phyloP scores from a whole-genome alignment of 2,329 filamentous ascomycete genomes.

The Fusarium equiseti region DNA sequence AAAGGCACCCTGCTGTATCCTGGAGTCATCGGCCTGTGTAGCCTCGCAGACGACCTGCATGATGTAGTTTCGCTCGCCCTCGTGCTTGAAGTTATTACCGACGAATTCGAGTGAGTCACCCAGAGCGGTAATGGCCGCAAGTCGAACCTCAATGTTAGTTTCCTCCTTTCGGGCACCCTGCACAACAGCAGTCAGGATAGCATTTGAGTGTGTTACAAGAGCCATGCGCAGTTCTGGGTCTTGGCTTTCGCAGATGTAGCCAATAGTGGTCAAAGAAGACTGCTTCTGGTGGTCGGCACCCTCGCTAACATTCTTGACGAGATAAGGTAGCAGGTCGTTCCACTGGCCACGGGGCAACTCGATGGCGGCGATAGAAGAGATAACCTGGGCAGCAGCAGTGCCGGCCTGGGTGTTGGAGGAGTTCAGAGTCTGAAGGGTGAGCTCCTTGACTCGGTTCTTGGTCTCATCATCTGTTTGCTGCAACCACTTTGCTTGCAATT shows the following conservation, averaged over 20 bases:
- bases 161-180: constrained; percentile 98
- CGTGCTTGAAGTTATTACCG: constrained; percentile 97
- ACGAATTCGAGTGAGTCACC: constrained; percentile 98
- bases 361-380: constrained; percentile 93
- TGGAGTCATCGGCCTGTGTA: constrained; percentile 89
- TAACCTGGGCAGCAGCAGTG: constrained; percentile 91
- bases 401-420: constrained; percentile 86
- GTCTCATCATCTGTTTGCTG: constrained; percentile 83
- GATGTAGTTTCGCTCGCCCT: constrained; percentile 99
- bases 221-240: constrained; percentile 86
- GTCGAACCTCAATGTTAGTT: constrained; percentile 87
- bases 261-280: constrained; percentile 93
- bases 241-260: constrained; percentile 97
- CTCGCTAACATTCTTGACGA: constrained; percentile 93
- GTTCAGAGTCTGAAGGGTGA: constrained; percentile 87
- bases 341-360: constrained; percentile 94
- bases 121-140: constrained; percentile 92
- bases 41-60: constrained; percentile 99
- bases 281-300: constrained; percentile 92
- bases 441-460: constrained; percentile 88
- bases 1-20: constrained; percentile 96
- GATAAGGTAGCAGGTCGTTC: constrained; percentile 86
- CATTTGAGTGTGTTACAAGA: constrained; percentile 90
- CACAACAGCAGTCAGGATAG: constrained; percentile 96
- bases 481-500: constrained; percentile 94